Percentiles rank a stretch among this genome's conserved stretches.
Evolutionary conservation across 352 stramenopile genomes (phyloP).

Genomic region (Pythium diclinum): DNA sequence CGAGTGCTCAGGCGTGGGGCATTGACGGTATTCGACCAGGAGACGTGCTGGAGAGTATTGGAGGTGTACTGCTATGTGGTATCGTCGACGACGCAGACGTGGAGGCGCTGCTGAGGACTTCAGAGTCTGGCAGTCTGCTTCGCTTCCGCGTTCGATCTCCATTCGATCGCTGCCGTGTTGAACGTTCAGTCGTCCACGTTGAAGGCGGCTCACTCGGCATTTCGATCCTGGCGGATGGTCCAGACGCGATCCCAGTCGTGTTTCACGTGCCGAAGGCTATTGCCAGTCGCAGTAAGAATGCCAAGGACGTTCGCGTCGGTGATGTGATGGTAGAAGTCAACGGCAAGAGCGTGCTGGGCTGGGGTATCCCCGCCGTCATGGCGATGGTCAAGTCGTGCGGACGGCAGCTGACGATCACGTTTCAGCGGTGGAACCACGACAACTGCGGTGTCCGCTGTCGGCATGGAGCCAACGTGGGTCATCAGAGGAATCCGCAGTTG

Average conservation of each 20-base stretch:
- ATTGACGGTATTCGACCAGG: constrained; percentile 42
- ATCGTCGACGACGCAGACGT: constrained; percentile 36
- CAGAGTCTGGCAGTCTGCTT: constrained; percentile 34
- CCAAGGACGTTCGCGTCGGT: constrained; percentile 28
- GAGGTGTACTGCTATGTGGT: constrained; percentile 29
- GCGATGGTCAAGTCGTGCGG: constrained; percentile 35
- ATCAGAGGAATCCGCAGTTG: background rate
- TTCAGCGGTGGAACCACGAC: constrained; percentile 39
- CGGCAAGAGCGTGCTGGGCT: constrained; percentile 39
- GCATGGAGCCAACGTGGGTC: constrained; percentile 5
- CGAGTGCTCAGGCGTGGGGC: constrained; percentile 37
- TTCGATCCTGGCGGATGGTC: constrained; percentile 42
- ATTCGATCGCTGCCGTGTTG: constrained; percentile 17
- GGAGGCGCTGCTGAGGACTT: constrained; percentile 30
- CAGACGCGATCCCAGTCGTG: constrained; percentile 47
- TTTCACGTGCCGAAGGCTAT: constrained; percentile 25
- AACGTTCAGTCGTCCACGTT: constrained; percentile 44
- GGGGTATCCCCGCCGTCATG: constrained; percentile 38
- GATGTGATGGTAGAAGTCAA: constrained; percentile 63
- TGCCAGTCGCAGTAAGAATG: background rate
- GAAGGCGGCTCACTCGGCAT: constrained; percentile 39
- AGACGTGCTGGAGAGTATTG: constrained; percentile 55
- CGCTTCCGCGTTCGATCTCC: constrained; percentile 38
- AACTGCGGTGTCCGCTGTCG: constrained; percentile 17
- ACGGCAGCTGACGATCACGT: constrained; percentile 46